These are phyloP conservation scores for Cladosporium sp. DNA, from an alignment of 2,329 filamentous ascomycete species.

Conservation along the genomic window DNA sequence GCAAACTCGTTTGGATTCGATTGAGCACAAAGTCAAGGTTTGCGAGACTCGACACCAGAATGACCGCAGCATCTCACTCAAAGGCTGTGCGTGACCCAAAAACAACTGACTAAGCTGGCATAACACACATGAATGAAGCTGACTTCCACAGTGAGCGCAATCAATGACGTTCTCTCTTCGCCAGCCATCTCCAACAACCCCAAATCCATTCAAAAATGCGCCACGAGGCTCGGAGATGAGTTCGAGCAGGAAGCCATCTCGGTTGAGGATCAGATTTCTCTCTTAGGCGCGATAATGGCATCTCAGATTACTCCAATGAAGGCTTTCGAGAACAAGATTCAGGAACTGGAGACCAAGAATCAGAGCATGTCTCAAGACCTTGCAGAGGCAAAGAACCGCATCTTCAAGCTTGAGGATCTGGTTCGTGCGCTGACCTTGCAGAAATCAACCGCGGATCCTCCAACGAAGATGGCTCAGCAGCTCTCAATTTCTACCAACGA, in stretches of 20 bases:
- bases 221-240: background rate
- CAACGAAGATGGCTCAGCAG: conserved; percentile 14
- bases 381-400: conserved; percentile 6
- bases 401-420: conserved; percentile 19
- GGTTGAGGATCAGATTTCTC: conserved; percentile 2
- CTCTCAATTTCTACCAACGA: conserved; percentile 16
- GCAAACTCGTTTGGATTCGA: background rate
- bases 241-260: conserved; percentile 2
- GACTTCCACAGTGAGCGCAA: background rate
- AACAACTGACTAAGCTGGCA: background rate
- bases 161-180: background rate
- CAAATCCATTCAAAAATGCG: background rate
- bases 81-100: background rate
- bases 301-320: background rate
- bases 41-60: conserved; percentile 2
- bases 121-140: background rate
- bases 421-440: conserved; percentile 20
- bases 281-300: background rate
- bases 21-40: background rate
- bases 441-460: background rate
- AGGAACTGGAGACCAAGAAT: background rate
- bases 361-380: background rate
- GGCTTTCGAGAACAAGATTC: too few species aligned
- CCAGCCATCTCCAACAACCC: background rate
- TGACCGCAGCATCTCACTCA: background rate